Percentiles rank a stretch among this genome's conserved stretches.
Evolutionary conservation across 495 filamentous ascomycete species (phyloP).

Genomic region (Xanthoparmelia taractica): DNA sequence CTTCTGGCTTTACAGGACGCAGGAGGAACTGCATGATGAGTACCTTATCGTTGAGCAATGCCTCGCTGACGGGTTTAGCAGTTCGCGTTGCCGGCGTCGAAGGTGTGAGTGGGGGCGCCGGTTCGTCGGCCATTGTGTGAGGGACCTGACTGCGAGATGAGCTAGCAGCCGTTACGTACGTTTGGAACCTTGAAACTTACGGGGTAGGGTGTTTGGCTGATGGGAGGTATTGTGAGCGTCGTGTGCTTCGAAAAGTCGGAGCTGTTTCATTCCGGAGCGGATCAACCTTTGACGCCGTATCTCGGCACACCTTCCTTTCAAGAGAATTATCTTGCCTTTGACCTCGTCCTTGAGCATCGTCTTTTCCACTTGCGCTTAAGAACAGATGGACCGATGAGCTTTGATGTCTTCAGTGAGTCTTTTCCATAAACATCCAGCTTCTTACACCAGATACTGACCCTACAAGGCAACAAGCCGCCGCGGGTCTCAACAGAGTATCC

Average conservation of each 20-base stretch:
- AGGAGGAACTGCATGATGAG: background rate
- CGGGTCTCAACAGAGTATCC: constrained; percentile 41
- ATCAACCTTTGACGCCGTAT: background rate
- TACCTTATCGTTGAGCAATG: constrained; percentile 94
- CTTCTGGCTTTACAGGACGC: background rate
- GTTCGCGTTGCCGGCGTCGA: constrained; percentile 40
- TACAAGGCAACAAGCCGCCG: constrained; percentile 8
- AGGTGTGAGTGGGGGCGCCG: constrained; percentile 42
- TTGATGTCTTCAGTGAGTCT: constrained; percentile 9
- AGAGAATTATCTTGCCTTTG: background rate
- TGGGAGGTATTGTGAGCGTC: background rate
- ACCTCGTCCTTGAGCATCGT: background rate
- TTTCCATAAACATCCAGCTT: background rate
- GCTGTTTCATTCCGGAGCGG: constrained; percentile 3
- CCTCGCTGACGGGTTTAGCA: constrained; percentile 80
- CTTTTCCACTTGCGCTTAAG: background rate
- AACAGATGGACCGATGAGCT: background rate
- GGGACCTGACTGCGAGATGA: background rate
- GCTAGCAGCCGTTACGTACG: background rate
- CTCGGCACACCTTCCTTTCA: constrained; percentile 10
- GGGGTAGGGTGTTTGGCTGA: background rate
- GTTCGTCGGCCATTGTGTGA: constrained; percentile 49
- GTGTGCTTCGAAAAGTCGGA: constrained; percentile 13
- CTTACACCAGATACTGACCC: background rate
- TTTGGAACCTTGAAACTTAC: background rate